Evolutionary conservation across 2,329 filamentous ascomycete genomes (phyloP).

Genomic region (Fusarium dlaminii): DNA sequence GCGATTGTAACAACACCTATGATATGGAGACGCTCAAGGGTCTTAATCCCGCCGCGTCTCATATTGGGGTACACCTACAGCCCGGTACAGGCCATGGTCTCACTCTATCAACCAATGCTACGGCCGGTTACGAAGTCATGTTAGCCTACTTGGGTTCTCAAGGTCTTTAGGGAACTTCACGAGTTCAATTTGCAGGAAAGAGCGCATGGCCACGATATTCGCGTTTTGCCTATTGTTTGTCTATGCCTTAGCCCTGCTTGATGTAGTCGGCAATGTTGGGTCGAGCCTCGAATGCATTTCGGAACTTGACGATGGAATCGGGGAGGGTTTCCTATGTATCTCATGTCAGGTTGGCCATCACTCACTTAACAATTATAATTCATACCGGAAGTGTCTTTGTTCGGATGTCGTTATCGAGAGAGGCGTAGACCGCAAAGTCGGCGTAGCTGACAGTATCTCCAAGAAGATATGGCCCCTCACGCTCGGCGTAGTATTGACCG

Average conservation of each 20-base stretch:
- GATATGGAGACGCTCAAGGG: neutral
- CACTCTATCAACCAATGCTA: neutral
- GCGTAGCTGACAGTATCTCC: slow-evolving; percentile 50
- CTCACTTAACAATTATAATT: rapidly evolving
- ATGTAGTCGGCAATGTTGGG: neutral
- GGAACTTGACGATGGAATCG: neutral
- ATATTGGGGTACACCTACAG: neutral
- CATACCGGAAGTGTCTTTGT: slow-evolving; percentile 50
- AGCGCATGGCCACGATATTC: rapidly evolving
- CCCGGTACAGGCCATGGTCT: neutral
- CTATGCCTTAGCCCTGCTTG: neutral
- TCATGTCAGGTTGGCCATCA: too few relatives aligned
- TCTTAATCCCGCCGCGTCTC: neutral
- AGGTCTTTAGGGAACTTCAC: neutral
- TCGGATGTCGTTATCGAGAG: slow-evolving; percentile 49
- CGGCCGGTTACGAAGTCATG: neutral
- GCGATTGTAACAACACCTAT: neutral
- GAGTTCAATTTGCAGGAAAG: rapidly evolving
- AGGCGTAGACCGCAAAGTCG: slow-evolving; percentile 52
- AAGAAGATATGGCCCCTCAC: slow-evolving; percentile 48
- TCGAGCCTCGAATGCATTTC: slow-evolving; percentile 1
- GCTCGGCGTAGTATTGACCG: slow-evolving; percentile 44
- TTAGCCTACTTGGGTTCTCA: neutral
- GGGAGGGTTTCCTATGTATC: neutral
- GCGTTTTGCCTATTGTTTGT: rapidly evolving